Conservation (phyloP, 2,329 filamentous ascomycete genomes). For the Diaporthe citri region DNA sequence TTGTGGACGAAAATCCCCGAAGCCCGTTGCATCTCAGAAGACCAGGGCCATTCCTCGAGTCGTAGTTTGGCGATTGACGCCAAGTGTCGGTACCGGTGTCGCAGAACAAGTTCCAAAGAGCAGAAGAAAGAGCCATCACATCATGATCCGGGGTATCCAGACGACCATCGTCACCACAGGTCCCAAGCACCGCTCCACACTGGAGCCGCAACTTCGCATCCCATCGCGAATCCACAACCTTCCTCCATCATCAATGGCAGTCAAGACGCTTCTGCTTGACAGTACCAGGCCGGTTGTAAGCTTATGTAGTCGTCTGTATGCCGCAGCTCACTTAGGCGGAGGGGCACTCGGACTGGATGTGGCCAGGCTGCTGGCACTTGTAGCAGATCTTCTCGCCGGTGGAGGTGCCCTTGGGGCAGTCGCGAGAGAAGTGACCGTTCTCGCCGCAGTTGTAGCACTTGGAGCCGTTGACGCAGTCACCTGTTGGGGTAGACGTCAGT, state of each 20-base stretch:
- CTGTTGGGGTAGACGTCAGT: constrained; percentile 50
- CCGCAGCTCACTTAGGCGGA: constrained; percentile 69
- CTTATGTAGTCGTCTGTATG: constrained; percentile 40
- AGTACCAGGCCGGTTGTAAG: constrained; percentile 40
- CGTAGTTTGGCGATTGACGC: constrained; percentile 29
- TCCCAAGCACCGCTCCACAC: constrained; percentile 41
- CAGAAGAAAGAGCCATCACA: constrained; percentile 39
- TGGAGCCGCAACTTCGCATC: constrained; percentile 42
- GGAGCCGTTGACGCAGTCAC: constrained; percentile 97
- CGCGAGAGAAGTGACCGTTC: constrained; percentile 93
- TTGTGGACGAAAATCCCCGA: constrained; percentile 26
- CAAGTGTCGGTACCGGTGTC: constrained; percentile 32
- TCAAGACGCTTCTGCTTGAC: constrained; percentile 35
- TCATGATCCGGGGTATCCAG: constrained; percentile 43
- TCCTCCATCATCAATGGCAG: constrained; percentile 38
- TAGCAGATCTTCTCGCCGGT: constrained; percentile 97
- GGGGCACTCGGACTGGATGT: constrained; percentile 95
- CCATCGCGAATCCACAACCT: constrained; percentile 42
- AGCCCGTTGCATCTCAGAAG: constrained; percentile 26
- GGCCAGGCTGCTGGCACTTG: constrained; percentile 87
- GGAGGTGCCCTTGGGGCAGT: constrained; percentile 93
- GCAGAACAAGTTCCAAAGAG: constrained; percentile 25
- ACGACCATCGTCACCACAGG: constrained; percentile 42
- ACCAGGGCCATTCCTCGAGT: constrained; percentile 31
- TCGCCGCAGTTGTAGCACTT: constrained; percentile 99